Evolutionary conservation across 2,329 filamentous ascomycete species (phyloP), one percentile per base, ranked within the genome.

Genomic region (Herpotrichia juniperi): DNA sequence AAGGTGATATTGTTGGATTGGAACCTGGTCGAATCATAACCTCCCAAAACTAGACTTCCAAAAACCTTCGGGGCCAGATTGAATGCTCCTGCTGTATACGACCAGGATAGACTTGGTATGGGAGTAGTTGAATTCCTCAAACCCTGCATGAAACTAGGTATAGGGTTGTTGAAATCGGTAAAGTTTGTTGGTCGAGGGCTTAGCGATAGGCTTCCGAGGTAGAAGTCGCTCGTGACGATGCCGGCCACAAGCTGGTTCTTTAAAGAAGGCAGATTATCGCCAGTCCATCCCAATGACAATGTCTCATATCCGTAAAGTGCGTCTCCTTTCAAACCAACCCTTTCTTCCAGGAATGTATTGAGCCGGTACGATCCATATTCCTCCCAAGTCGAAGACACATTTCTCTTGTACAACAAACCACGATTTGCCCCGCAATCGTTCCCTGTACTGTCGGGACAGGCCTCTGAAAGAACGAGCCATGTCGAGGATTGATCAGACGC

Each of bases 51-150:
- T 7, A 77, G 58, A 47, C 64, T 72, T 3, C 67, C 69, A 21
- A 63, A 63, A 0, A 62, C 50, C 32, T 67, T 67, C 8, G 64
- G 64, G 4, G 58, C 51, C 8, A 59, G 46, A 47, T 69, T 65
- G 48, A 63, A 59, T 6, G 74, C 68, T 10, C 75, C 75, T n/a
- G 76, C 76, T 2, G 74, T 76, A 50, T 77, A 78, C 5, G 63
- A 72, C 66, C 66, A 78, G 0, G 70, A 74, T 6, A 63, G 47
- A 43, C 73, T 74, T 1, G 73, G 68, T 31, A 76, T 75, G 2
- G 62, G 58, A 22, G 61, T 59, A 3, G 54, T 58, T n/a, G 59
- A 48, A 25, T 67, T 63, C 16, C 57, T 54, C 21, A 77, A 48
- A 10, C 53, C 63, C 22, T 64, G 52, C 46, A 77, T 51, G 21